These are phyloP conservation scores for Onygena corvina DNA, from an alignment of 2,329 filamentous ascomycete genomes.

Conservation along the genomic window DNA sequence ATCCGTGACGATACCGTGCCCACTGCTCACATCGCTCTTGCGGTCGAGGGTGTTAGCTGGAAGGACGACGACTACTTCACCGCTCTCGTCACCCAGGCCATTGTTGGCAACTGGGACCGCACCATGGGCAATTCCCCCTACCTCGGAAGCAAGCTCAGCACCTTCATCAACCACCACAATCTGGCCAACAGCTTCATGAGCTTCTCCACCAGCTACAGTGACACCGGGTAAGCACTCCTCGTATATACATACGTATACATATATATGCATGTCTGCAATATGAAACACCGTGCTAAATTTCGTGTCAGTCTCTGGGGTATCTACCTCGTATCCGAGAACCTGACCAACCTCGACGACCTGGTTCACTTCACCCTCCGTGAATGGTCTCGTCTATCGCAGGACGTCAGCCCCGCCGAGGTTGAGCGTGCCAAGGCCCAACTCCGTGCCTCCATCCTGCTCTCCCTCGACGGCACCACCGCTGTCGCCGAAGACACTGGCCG, in stretches of 20 bases:
- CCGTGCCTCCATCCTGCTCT: constrained; percentile 94
- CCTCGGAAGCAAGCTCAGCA: constrained; percentile 95
- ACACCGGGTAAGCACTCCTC: constrained; percentile 66
- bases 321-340: constrained; percentile 88
- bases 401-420: constrained; percentile 77
- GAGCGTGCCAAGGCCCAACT: constrained; percentile 99
- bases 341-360: constrained; percentile 80
- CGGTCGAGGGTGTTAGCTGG: constrained; percentile 99
- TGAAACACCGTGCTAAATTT: constrained; percentile 10
- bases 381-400: constrained; percentile 88
- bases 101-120: constrained; percentile 99
- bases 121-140: constrained; percentile 95
- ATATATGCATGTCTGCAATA: not conserved
- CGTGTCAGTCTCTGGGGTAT: constrained; percentile 96
- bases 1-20: constrained; percentile 93
- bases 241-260: not conserved
- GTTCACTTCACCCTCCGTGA: constrained; percentile 97
- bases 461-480: constrained; percentile 92
- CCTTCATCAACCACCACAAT: constrained; percentile 84
- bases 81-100: constrained; percentile 90
- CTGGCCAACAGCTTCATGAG: constrained; percentile 99
- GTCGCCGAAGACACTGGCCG: constrained; percentile 97
- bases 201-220: constrained; percentile 98
- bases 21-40: constrained; percentile 94
- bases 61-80: constrained; percentile 99